Evolutionary conservation across 225 moss, liverwort and hornwort species (phyloP), one percentile per base, ranked within the genome.

Genomic region (Antitrichia curtipendula): DNA sequence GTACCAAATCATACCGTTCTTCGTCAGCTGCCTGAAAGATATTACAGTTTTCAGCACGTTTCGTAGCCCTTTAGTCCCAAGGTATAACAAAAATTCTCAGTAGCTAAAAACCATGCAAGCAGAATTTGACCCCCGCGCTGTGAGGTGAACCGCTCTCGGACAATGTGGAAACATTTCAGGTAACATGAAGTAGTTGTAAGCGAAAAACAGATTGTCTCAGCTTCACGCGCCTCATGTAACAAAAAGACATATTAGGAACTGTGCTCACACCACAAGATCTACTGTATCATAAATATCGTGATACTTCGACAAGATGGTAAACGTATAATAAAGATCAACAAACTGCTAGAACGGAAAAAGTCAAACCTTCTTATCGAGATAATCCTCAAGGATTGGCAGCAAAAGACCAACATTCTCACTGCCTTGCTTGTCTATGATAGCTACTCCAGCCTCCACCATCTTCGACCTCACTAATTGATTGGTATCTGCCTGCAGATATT

Each of bases 401-500:
- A 99, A 90, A 70, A 99, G 92, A 29, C 91, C 94, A 78, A 99
- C 97, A 82, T 96, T 99, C 73, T 95, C 92, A 81, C 96, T 93
- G 88, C 97, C 99, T 89, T 96, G 97, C 90, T 95, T 96, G 82
- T 99, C 99, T 47, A 99, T 94, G 75, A 99, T 96, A 84, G 94
- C 95, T 85, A 96, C 97, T 84, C 99, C 99, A 85, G 99, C 99
- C 88, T 96, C 95, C 74, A 99, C 93, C 99, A 99, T 99, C 93
- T 91, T 95, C 81, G 87, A 92, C 47, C 99, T 95, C 75, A 99
- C 99, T 85, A 95, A 92, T 87, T 94, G 92, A 86, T 99, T 96
- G 83, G 92, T 83, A 83, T 99, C 99, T 87, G 96, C 99, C 98
- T 98, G 95, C 82, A 90, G 2, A 47, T 43, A 40, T 78, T 82